These are phyloP conservation scores for Furcasterigmium furcatum DNA, from an alignment of 2,329 filamentous ascomycete species.

Conservation along the genomic window DNA sequence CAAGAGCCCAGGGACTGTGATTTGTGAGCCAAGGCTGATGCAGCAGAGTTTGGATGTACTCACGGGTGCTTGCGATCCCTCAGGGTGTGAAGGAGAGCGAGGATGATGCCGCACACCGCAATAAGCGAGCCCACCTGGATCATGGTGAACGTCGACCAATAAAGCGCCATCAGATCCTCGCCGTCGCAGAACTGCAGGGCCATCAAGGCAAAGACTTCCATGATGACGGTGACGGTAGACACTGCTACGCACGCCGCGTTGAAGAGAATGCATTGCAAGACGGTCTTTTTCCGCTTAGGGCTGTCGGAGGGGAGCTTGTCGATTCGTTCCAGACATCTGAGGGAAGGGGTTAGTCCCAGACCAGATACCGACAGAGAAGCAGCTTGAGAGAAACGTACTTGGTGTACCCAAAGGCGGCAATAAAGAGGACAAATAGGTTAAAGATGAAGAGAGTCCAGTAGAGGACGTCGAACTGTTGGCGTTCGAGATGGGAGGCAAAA, in stretches of 20 bases:
- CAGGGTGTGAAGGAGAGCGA: slow-evolving; percentile 48
- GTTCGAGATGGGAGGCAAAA: slow-evolving; percentile 38
- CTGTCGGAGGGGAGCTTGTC: slow-evolving; percentile 25
- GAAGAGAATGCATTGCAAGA: slow-evolving; percentile 36
- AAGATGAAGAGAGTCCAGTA: slow-evolving; percentile 44
- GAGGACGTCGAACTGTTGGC: slow-evolving; percentile 39
- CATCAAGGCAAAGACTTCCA: slow-evolving; percentile 52
- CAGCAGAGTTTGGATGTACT: slow-evolving; percentile 17
- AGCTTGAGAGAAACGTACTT: slow-evolving; percentile 23
- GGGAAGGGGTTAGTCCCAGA: background rate
- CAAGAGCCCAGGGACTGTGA: slow-evolving; percentile 52
- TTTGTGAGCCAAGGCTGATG: background rate
- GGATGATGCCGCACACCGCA: slow-evolving; percentile 53
- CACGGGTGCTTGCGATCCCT: slow-evolving; percentile 48
- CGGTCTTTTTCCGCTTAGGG: slow-evolving; percentile 29
- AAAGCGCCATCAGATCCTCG: slow-evolving; percentile 56
- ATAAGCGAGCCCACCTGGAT: slow-evolving; percentile 56
- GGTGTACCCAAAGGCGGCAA: slow-evolving; percentile 37
- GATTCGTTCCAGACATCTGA: slow-evolving; percentile 31
- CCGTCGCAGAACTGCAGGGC: slow-evolving; percentile 58
- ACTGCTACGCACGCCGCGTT: slow-evolving; percentile 40
- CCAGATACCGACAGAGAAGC: background rate
- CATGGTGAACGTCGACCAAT: slow-evolving; percentile 61
- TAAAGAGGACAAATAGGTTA: slow-evolving; percentile 40
- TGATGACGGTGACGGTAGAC: slow-evolving; percentile 41